A percentile compares a stretch with the other conserved stretches of the same genome.
Evolutionary conservation across 2,329 filamentous ascomycete species (phyloP).

Genomic region (Myriangium duriaei): DNA sequence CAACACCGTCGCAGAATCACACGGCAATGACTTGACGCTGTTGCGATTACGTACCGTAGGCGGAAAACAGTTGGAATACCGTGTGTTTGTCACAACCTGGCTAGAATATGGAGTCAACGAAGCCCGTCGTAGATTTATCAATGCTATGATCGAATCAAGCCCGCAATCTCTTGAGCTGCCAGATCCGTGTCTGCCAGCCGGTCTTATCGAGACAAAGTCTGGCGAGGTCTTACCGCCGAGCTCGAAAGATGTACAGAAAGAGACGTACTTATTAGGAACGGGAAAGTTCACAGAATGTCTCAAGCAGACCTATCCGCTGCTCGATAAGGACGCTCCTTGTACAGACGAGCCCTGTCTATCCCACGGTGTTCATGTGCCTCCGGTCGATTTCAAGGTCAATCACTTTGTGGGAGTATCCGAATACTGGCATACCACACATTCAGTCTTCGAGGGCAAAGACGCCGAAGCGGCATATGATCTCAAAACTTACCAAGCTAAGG

Average conservation of each 20-base stretch:
- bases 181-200: constrained; percentile 80
- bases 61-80: constrained; percentile 66
- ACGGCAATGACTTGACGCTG: constrained; percentile 78
- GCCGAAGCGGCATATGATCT: constrained; percentile 79
- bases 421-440: constrained; percentile 97
- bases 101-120: constrained; percentile 94
- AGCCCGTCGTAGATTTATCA: constrained; percentile 74
- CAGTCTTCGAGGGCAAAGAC: constrained; percentile 69
- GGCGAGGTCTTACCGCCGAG: constrained; percentile 45
- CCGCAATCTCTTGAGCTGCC: constrained; percentile 60
- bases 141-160: constrained; percentile 57
- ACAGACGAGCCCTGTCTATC: constrained; percentile 73
- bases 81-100: constrained; percentile 93
- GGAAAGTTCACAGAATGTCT: constrained; percentile 81
- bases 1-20: constrained; percentile 74
- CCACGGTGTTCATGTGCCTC: constrained; percentile 82
- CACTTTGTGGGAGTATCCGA: constrained; percentile 97
- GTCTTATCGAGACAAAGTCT: constrained; percentile 60
- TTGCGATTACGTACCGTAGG: constrained; percentile 74
- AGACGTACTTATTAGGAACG: constrained; percentile 61
- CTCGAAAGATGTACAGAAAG: constrained; percentile 28
- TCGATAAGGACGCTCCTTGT: constrained; percentile 83
- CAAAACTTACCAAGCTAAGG: constrained; percentile 72
- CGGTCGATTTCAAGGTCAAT: constrained; percentile 93
- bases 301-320: constrained; percentile 64